Evolutionary conservation across 352 stramenopile species (phyloP), one percentile per base, ranked within the genome.

Genomic region (Saprolegnia diclina): DNA sequence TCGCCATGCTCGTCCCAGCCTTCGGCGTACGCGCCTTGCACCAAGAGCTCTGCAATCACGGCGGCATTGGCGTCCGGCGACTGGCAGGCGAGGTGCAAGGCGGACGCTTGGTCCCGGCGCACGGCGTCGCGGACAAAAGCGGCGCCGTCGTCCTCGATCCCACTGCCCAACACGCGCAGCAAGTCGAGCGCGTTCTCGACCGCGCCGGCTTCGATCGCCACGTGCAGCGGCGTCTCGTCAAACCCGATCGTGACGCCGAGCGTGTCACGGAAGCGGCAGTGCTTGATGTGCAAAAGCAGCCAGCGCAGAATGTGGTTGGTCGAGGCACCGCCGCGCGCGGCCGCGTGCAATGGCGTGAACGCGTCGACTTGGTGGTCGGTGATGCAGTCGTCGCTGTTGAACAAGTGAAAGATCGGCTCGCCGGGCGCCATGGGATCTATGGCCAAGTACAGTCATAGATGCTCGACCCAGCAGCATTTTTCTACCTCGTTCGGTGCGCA

Each of bases 81-180:
- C 21, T 71, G 54, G 32, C 77, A 82, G 10, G 82, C 80, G 16
- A 89, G 53, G 62, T 91, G 82, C 40, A 92, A 68, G 10, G 82
- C 71, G 10, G 70, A 68, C 10, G 71, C 74, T 24, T 79, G 69
- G 29, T 66, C 50, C 72, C 67, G n/a, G 44, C 40, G 71, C 65
- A 80, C 19, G 72, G 44, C 59, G 65, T 57, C 13, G 24, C 44
- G 32, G 21, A 68, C 44, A 19, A 40, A 14, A 11, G 29, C 19
- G 5, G 29, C 16, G n/a, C 68, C 53, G 5, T 38, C n/a, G 32
- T n/a, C 46, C 26, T 71, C 64, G 4, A 59, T 65, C 29, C 2
- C 29, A 5, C 29, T 35, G 14, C 64, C 48, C 1, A 67, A 4
- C n/a, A 76, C 53, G 38, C 73, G 75, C 44, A 89, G 65, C 44